Conservation (phyloP, 2,329 filamentous ascomycete species). For the Didymella sp. region DNA sequence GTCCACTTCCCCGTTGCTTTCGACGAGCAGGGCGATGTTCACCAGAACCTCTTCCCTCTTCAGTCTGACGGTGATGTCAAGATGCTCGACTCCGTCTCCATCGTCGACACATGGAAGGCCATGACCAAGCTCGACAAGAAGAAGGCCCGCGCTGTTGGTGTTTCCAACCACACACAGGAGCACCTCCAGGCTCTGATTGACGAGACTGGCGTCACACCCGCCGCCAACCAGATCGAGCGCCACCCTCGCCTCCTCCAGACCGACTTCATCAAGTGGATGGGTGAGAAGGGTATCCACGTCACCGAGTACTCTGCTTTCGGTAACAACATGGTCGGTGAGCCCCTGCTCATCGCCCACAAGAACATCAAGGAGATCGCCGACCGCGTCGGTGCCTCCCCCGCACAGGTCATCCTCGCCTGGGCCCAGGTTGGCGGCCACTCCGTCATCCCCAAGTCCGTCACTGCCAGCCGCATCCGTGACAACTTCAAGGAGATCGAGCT, state of each 20-base stretch:
- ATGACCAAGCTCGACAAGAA: conserved; percentile 50
- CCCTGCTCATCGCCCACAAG: conserved; percentile 53
- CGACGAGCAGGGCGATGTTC: conserved; percentile 53
- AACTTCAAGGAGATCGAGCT: conserved; percentile 46
- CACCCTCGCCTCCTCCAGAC: conserved; percentile 39
- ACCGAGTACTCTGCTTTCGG: conserved; percentile 55
- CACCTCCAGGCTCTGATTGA: conserved; percentile 63
- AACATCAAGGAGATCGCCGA: conserved; percentile 72
- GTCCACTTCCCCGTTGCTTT: conserved; percentile 70
- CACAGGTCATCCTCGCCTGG: conserved; percentile 86
- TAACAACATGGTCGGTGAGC: conserved; percentile 62
- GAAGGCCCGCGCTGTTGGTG: conserved; percentile 40
- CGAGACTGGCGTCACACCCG: conserved; percentile 39
- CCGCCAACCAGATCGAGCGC: conserved; percentile 43
- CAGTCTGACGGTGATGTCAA: conserved; percentile 21
- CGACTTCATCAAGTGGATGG: conserved; percentile 40
- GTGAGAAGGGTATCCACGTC: conserved; percentile 42
- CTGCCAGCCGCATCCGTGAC: conserved; percentile 38
- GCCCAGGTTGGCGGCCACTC: conserved; percentile 68
- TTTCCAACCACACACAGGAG: conserved; percentile 43
- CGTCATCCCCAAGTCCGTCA: conserved; percentile 46
- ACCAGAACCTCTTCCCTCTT: conserved; percentile 37
- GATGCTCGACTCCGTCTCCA: conserved; percentile 64
- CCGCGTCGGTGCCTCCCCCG: conserved; percentile 68
- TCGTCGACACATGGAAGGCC: conserved; percentile 46